A percentile compares a stretch with the other conserved stretches of the same genome.
These are phyloP conservation scores for Hanseniaspora lachancei DNA, from an alignment of 805 yeast species.

Conservation along the genomic window DNA sequence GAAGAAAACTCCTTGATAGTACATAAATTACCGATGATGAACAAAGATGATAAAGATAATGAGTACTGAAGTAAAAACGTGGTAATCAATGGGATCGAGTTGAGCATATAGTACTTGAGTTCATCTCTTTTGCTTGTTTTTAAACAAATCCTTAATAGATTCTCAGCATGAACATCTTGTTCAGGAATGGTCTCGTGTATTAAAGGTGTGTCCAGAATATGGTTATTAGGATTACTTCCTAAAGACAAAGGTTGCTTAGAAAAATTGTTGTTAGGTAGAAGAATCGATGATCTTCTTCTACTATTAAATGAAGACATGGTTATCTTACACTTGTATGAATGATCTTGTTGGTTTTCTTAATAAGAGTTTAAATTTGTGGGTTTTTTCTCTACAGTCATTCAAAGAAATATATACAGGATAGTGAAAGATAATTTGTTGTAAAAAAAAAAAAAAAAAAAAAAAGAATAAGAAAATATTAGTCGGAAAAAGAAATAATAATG, in stretches of 20 bases:
- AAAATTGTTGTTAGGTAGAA: background rate
- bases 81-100: slow-evolving; percentile 36
- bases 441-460: no score
- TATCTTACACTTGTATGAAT: background rate
- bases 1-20: slow-evolving; percentile 44
- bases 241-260: background rate
- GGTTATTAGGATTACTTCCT: background rate
- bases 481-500: no score
- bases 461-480: no score
- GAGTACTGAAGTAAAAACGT: slow-evolving; percentile 60
- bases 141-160: background rate
- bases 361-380: no score
- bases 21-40: slow-evolving; percentile 54
- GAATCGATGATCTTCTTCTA: slow-evolving; percentile 11
- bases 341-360: background rate
- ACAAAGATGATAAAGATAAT: slow-evolving; percentile 61
- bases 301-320: slow-evolving; percentile 11
- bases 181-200: background rate
- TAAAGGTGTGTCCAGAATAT: background rate
- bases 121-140: background rate
- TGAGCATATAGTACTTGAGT: background rate
- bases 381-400: no score
- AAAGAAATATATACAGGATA: no score
- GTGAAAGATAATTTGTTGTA: no score
- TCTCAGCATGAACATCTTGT: slow-evolving; percentile 3